Percentiles rank a stretch among this genome's conserved stretches.
Evolutionary conservation across 2,329 filamentous ascomycete species (phyloP).

Genomic region (Zalaria obscura): DNA sequence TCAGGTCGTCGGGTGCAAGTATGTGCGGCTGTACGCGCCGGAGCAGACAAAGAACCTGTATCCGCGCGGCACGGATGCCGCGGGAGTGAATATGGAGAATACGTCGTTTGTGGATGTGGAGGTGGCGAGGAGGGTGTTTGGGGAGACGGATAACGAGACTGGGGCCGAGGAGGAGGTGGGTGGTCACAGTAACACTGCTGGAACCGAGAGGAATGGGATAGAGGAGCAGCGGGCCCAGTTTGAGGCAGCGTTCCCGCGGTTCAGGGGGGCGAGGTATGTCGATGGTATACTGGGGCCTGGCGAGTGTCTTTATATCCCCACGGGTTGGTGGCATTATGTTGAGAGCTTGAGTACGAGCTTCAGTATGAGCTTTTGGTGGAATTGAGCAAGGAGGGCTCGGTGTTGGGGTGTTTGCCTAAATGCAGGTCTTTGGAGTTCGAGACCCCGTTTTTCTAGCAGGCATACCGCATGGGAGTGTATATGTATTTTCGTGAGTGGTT

Average conservation of each 20-base stretch:
- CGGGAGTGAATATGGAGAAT: slow-evolving; percentile 80
- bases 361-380: slow-evolving; percentile 97
- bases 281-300: slow-evolving; percentile 71
- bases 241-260: slow-evolving; percentile 32
- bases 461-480: too few relatives aligned
- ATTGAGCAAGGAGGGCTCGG: slow-evolving; percentile 23
- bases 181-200: too few relatives aligned
- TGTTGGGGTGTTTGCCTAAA: too few relatives aligned
- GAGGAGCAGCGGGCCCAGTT: slow-evolving; percentile 15
- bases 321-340: slow-evolving; percentile 98
- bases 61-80: slow-evolving; percentile 45
- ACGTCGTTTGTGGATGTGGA: slow-evolving; percentile 64
- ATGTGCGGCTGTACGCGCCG: slow-evolving; percentile 76
- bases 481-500: too few relatives aligned
- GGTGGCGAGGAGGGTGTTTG: slow-evolving; percentile 9
- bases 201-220: slow-evolving; percentile 7
- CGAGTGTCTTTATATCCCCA: slow-evolving; percentile 76
- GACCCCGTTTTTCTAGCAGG: too few relatives aligned
- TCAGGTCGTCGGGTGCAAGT: slow-evolving; percentile 83
- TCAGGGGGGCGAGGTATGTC: slow-evolving; percentile 48
- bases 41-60: slow-evolving; percentile 42
- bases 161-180: too few relatives aligned
- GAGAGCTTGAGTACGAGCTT: slow-evolving; percentile 73
- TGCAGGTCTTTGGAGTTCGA: too few relatives aligned
- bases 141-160: slow-evolving; percentile 3